A percentile compares a stretch with the other conserved stretches of the same genome.
Evolutionary conservation across 345 rosid genomes (phyloP).

Genomic region (Cardiospermum halicacabum): DNA sequence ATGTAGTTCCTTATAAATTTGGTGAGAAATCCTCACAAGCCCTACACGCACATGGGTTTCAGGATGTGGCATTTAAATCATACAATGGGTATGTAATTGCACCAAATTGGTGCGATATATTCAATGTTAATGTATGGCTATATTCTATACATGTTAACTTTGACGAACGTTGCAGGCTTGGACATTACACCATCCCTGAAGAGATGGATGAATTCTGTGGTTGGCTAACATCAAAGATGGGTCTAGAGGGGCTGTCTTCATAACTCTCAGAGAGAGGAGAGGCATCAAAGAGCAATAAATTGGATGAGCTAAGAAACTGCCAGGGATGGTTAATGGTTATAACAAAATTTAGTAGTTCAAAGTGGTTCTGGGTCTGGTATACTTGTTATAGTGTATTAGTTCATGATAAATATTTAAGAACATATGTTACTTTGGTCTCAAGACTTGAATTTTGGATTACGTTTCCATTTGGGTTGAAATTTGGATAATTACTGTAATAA

Average conservation of each 20-base stretch:
- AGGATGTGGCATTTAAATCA: slow-evolving; percentile 63
- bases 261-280: no score
- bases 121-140: neutral
- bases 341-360: slow-evolving; percentile 13
- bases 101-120: neutral
- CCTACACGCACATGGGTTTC: slow-evolving; percentile 58
- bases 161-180: slow-evolving; percentile 45
- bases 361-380: slow-evolving; percentile 17
- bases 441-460: slow-evolving; percentile 9
- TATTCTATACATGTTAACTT: slow-evolving; percentile 3
- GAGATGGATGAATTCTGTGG: slow-evolving; percentile 82
- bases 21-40: slow-evolving; percentile 81
- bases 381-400: slow-evolving; percentile 11
- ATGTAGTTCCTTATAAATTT: slow-evolving; percentile 77
- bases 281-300: neutral
- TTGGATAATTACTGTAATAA: neutral
- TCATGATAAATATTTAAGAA: slow-evolving; percentile 9
- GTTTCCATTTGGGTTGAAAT: slow-evolving; percentile 1
- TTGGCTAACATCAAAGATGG: slow-evolving; percentile 68
- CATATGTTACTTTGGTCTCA: neutral
- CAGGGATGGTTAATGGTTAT: slow-evolving; percentile 4
- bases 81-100: slow-evolving; percentile 51
- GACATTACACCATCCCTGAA: slow-evolving; percentile 84
- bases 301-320: neutral
- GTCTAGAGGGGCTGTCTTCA: slow-evolving; percentile 46